These are phyloP conservation scores for Boletus vinaceobasis DNA, from an alignment of 768 basidiomycete species.

Conservation along the genomic window DNA sequence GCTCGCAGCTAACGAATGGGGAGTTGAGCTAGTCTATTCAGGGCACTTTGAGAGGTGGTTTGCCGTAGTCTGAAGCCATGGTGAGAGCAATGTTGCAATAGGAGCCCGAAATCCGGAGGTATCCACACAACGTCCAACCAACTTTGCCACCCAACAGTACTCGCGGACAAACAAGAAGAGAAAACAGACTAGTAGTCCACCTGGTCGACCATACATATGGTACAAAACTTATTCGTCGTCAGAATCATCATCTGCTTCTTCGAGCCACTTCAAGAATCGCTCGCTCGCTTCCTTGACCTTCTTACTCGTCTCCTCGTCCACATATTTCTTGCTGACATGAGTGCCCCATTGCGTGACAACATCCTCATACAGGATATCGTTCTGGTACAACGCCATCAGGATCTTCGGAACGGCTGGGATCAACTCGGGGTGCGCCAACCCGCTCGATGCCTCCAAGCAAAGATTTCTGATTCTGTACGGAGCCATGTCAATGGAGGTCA, in stretches of 20 bases:
- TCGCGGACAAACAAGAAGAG: background rate
- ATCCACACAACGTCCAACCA: background rate
- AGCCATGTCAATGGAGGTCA: constrained; percentile 2
- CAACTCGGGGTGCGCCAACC: constrained; percentile 69
- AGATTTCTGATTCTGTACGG: constrained; percentile 79
- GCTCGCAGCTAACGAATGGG: constrained; percentile 49
- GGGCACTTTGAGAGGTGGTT: constrained; percentile 38
- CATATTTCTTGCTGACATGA: constrained; percentile 94
- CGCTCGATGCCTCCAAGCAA: constrained; percentile 93
- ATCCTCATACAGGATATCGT: constrained; percentile 89
- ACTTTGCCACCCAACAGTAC: background rate
- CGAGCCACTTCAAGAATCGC: constrained; percentile 95
- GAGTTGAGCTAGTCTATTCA: background rate
- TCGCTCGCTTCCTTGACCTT: constrained; percentile 93
- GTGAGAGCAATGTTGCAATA: background rate
- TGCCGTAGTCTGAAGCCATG: constrained; percentile 18
- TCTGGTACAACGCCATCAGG: constrained; percentile 91
- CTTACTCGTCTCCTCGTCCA: constrained; percentile 92
- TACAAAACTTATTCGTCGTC: constrained; percentile 27
- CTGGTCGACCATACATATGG: background rate
- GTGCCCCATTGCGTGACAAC: constrained; percentile 91
- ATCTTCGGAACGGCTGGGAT: constrained; percentile 79
- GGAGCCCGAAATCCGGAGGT: background rate
- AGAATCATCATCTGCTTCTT: constrained; percentile 76
- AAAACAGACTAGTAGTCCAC: background rate